These are phyloP conservation scores for Solanum gandarillasii DNA, from an alignment of 257 asterid species.

Conservation along the genomic window DNA sequence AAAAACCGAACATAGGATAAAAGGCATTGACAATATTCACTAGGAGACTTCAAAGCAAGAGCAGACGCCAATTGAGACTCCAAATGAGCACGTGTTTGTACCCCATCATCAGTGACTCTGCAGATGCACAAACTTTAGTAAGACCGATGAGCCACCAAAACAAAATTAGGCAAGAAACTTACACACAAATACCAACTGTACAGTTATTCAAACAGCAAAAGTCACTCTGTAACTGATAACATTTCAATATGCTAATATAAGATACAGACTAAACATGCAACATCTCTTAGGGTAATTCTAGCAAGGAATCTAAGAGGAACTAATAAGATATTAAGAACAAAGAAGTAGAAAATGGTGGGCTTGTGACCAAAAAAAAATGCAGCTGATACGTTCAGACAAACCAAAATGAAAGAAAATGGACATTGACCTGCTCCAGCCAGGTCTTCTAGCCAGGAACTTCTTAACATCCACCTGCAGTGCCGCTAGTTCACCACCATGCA, in stretches of 20 bases:
- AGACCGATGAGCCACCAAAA: background rate
- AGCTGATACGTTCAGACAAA: background rate
- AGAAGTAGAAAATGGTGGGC: background rate
- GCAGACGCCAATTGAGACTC: slow-evolving; percentile 94
- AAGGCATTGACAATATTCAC: slow-evolving; percentile 90
- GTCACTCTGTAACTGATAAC: background rate
- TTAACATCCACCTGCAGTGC: slow-evolving; percentile 83
- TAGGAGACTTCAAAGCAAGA: slow-evolving; percentile 75
- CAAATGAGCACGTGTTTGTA: slow-evolving; percentile 95
- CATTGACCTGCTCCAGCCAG: slow-evolving; percentile 90
- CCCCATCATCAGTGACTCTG: slow-evolving; percentile 90
- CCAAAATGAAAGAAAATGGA: background rate
- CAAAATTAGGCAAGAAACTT: background rate
- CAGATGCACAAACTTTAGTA: slow-evolving; percentile 8
- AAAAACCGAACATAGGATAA: slow-evolving; percentile 71
- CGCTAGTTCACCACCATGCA: slow-evolving; percentile 89
- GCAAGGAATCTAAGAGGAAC: background rate
- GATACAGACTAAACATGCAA: background rate
- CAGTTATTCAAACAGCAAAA: background rate
- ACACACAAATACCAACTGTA: background rate
- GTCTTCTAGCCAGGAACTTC: slow-evolving; percentile 82
- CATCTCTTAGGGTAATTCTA: background rate
- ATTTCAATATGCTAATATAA: background rate
- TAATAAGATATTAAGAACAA: background rate
- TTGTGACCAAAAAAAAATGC: background rate